Conservation (phyloP, 257 asterid species). For the Solanum bulbocastanum region DNA sequence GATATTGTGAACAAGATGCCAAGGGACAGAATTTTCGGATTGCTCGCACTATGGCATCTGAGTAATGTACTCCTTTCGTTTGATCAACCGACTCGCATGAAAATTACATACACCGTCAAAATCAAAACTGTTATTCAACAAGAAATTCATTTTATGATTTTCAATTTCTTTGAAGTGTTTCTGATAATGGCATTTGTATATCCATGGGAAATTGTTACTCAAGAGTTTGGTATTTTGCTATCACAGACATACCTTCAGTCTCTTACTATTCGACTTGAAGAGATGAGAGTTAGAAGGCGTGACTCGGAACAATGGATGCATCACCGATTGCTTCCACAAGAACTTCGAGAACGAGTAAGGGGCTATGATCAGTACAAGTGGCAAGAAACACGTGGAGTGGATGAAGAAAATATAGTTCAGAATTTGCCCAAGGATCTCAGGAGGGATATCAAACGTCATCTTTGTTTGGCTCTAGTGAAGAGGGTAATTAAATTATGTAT, state of each 20-base stretch:
- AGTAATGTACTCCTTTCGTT: not conserved
- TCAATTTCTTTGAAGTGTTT: not conserved
- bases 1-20: not conserved
- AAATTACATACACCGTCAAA: not conserved
- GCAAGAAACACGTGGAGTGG: constrained; percentile 90
- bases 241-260: constrained; percentile 94
- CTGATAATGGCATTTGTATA: not conserved
- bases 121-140: not conserved
- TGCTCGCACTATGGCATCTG: not conserved
- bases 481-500: constrained; percentile 32
- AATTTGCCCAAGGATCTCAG: constrained; percentile 80
- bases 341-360: constrained; percentile 74
- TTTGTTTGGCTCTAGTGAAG: constrained; percentile 74
- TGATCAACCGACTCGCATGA: not conserved
- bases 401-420: constrained; percentile 85
- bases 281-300: constrained; percentile 83
- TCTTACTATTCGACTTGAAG: constrained; percentile 76
- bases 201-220: not conserved
- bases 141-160: not conserved
- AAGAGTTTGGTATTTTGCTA: not conserved
- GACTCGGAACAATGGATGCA: constrained; percentile 99
- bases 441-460: constrained; percentile 90
- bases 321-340: constrained; percentile 82
- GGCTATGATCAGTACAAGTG: constrained; percentile 91
- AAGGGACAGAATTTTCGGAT: not conserved